phyloP scores from a whole-genome alignment of 2,329 filamentous ascomycete species.

The Colletotrichum truncatum region DNA sequence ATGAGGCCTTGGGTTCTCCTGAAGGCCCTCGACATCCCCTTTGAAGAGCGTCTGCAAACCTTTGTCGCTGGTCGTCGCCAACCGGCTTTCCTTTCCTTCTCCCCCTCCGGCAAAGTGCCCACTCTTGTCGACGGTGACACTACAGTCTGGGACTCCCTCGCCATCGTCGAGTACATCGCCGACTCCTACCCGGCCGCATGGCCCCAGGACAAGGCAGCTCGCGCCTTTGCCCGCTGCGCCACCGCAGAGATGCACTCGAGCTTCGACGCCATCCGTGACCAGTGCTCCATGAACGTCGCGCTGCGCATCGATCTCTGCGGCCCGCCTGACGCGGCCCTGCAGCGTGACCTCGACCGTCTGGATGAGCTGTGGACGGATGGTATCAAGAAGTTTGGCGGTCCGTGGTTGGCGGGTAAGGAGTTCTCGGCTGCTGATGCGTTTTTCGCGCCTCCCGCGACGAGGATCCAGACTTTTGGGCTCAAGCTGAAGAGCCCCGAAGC shows the following conservation, averaged over 20 bases:
- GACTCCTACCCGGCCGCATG: slow-evolving; percentile 53
- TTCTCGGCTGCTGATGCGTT: slow-evolving; percentile 52
- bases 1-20: slow-evolving; percentile 57
- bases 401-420: slow-evolving; percentile 47
- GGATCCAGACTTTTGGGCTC: slow-evolving; percentile 48
- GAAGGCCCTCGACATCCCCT: slow-evolving; percentile 51
- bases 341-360: slow-evolving; percentile 46
- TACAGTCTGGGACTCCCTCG: slow-evolving; percentile 55
- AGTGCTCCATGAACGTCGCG: slow-evolving; percentile 53
- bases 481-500: slow-evolving; percentile 38
- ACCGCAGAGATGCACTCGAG: slow-evolving; percentile 58
- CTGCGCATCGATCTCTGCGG: slow-evolving; percentile 44
- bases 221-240: slow-evolving; percentile 53
- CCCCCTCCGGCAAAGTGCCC: slow-evolving; percentile 52
- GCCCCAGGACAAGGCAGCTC: slow-evolving; percentile 44
- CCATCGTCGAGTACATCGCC: slow-evolving; percentile 57
- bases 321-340: slow-evolving; percentile 38
- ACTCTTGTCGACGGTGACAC: slow-evolving; percentile 44
- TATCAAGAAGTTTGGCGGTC: slow-evolving; percentile 48
- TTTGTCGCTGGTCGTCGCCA: slow-evolving; percentile 42
- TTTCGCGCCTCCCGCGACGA: slow-evolving; percentile 50
- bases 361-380: slow-evolving; percentile 48
- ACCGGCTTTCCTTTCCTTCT: slow-evolving; percentile 47
- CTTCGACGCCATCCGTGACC: slow-evolving; percentile 49
- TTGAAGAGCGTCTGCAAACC: slow-evolving; percentile 47